A percentile compares a stretch with the other conserved stretches of the same genome.
These are phyloP conservation scores for Leptographium radiaticola DNA, from an alignment of 2,329 filamentous ascomycete species.

Conservation along the genomic window DNA sequence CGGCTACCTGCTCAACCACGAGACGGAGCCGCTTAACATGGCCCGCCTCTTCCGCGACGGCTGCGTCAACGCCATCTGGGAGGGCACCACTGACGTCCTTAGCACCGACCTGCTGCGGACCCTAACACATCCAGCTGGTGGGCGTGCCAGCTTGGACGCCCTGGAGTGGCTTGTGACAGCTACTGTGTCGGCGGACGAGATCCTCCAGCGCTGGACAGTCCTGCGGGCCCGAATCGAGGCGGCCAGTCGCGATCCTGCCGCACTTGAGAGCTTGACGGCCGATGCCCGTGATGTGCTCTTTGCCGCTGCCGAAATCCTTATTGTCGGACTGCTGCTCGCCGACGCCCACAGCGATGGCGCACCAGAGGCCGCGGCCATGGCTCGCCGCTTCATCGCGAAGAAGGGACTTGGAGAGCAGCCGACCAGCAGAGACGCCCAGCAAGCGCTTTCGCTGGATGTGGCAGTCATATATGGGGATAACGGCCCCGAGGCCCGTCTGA, in stretches of 20 bases:
- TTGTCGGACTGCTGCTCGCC: constrained; percentile 27
- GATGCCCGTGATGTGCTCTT: constrained; percentile 33
- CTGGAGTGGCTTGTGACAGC: constrained; percentile 26
- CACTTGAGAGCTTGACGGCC: constrained; percentile 27
- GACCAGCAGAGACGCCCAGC: constrained; percentile 8
- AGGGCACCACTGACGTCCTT: constrained; percentile 59
- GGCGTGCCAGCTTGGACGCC: constrained; percentile 24
- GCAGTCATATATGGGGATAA: constrained; percentile 23
- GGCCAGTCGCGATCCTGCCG: constrained; percentile 18
- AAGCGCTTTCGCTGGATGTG: constrained; percentile 20
- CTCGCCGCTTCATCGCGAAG: constrained; percentile 23
- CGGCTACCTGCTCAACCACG: constrained; percentile 49
- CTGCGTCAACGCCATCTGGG: constrained; percentile 46
- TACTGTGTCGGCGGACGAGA: background rate
- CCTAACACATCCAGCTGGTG: constrained; percentile 29
- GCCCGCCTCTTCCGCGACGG: constrained; percentile 53
- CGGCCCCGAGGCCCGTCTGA: background rate
- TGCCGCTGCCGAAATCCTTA: constrained; percentile 28
- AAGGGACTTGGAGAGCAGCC: constrained; percentile 16
- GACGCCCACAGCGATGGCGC: constrained; percentile 26
- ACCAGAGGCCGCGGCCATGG: constrained; percentile 24
- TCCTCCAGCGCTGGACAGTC: constrained; percentile 24
- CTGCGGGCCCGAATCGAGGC: constrained; percentile 24
- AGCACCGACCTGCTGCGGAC: constrained; percentile 36
- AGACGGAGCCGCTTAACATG: constrained; percentile 52